Evolutionary conservation across 2,329 filamentous ascomycete genomes (phyloP).

Genomic region (Exserohilum rostratum): DNA sequence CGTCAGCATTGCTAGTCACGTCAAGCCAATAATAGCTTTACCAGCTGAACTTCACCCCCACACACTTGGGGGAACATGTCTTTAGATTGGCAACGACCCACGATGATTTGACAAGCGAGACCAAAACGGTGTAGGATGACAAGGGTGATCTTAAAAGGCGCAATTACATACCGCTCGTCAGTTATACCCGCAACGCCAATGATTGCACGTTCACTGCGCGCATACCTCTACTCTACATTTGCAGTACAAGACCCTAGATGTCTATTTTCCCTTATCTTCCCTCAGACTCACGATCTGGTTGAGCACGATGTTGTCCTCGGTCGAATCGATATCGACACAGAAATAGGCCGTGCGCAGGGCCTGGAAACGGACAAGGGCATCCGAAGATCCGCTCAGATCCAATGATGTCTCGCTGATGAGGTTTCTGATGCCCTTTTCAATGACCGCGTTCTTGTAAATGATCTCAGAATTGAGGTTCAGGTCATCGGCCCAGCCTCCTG

Average conservation of each 20-base stretch:
- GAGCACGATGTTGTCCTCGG: constrained; percentile 75
- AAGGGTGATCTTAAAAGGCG: not conserved
- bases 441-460: constrained; percentile 76
- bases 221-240: not conserved
- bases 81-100: not conserved
- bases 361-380: constrained; percentile 78
- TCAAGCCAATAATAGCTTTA: constrained; percentile 4
- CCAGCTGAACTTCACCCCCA: not conserved
- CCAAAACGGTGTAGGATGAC: not conserved
- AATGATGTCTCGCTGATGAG: constrained; percentile 65
- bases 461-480: constrained; percentile 84
- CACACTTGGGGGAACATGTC: not conserved
- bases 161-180: too few relatives aligned
- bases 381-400: constrained; percentile 41
- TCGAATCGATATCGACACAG: constrained; percentile 76
- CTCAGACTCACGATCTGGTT: constrained; percentile 93
- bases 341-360: constrained; percentile 89
- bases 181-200: not conserved
- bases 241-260: not conserved
- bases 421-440: constrained; percentile 84
- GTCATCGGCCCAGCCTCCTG: constrained; percentile 81
- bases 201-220: not conserved
- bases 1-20: constrained; percentile 11
- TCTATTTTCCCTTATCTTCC: constrained; percentile 65
- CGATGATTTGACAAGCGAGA: not conserved